A percentile compares a stretch with the other conserved stretches of the same genome.
Conservation (phyloP, 176 grass and related monocot species). For the Carex parvula region DNA sequence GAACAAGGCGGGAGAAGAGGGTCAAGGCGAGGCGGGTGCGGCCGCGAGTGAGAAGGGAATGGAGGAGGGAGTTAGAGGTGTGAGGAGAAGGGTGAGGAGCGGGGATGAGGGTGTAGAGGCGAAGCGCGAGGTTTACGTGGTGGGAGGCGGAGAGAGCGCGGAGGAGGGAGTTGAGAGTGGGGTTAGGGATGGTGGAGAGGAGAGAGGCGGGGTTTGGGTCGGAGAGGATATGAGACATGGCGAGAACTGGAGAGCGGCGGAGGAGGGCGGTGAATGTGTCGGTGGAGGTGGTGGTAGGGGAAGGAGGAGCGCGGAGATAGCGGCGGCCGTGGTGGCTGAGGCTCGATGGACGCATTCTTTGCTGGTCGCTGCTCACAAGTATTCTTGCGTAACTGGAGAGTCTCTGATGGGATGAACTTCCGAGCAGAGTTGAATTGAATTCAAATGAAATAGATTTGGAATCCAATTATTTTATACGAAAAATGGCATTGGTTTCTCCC, state of each 20-base stretch:
- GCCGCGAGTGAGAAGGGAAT: constrained; percentile 52
- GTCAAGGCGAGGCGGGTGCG: constrained; percentile 39
- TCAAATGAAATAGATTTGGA: too few species aligned
- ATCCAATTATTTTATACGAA: too few species aligned
- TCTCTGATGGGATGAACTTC: too few species aligned
- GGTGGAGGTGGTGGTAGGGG: not conserved
- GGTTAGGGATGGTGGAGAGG: constrained; percentile 56
- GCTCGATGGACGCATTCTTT: not conserved
- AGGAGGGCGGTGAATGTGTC: constrained; percentile 27
- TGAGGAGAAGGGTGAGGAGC: constrained; percentile 44
- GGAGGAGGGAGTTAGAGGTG: constrained; percentile 80
- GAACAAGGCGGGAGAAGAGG: constrained; percentile 56
- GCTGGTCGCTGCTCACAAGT: not conserved
- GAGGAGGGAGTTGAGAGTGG: constrained; percentile 76
- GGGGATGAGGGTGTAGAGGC: constrained; percentile 54
- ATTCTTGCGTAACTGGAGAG: too few species aligned
- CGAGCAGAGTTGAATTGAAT: too few species aligned
- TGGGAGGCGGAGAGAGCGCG: constrained; percentile 64
- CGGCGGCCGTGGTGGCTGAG: not conserved
- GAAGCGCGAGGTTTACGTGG: constrained; percentile 55
- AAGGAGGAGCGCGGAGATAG: not conserved
- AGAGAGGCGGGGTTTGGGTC: constrained; percentile 33
- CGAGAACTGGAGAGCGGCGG: constrained; percentile 67
- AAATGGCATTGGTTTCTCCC: too few species aligned
- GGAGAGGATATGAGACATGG: constrained; percentile 37